These are phyloP conservation scores for Apiospora sp. DNA, from an alignment of 2,329 filamentous ascomycete genomes.

Conservation along the genomic window DNA sequence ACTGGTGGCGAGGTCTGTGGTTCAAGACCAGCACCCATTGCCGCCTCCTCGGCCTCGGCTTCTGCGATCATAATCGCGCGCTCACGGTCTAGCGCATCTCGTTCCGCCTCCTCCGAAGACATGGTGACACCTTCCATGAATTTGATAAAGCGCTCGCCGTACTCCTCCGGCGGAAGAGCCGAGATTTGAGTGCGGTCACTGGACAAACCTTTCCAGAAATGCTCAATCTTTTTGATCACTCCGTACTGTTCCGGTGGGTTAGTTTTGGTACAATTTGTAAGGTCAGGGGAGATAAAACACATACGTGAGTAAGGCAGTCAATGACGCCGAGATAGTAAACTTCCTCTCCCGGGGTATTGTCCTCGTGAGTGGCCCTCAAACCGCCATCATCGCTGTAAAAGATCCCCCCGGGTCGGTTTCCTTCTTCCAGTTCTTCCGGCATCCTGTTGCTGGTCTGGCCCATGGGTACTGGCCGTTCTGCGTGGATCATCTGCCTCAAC, in stretches of 20 bases:
- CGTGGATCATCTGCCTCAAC: conserved; percentile 88
- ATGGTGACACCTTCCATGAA: conserved; percentile 93
- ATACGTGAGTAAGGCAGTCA: conserved; percentile 95
- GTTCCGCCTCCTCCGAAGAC: conserved; percentile 82
- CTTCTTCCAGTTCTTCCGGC: conserved; percentile 86
- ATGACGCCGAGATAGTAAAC: conserved; percentile 99
- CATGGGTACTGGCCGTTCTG: conserved; percentile 92
- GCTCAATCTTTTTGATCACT: conserved; percentile 91
- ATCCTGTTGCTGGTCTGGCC: conserved; percentile 83
- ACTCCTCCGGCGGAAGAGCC: conserved; percentile 86
- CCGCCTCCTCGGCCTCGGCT: conserved; percentile 38
- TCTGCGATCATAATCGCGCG: conserved; percentile 52
- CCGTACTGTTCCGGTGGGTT: conserved; percentile 71
- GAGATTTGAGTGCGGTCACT: conserved; percentile 88
- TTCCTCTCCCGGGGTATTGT: conserved; percentile 84
- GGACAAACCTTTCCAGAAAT: conserved; percentile 95
- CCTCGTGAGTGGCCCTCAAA: conserved; percentile 90
- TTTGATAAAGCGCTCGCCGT: conserved; percentile 91
- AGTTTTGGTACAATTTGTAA: neutral
- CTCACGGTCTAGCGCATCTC: conserved; percentile 68
- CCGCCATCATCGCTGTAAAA: conserved; percentile 97
- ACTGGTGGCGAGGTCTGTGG: conserved; percentile 31
- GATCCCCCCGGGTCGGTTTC: conserved; percentile 72
- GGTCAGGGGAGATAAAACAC: conserved; percentile 45
- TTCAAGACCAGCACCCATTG: conserved; percentile 39